Percentiles rank a stretch among this genome's conserved stretches.
Conservation (phyloP, 148 eudicot species). For the Cornus florida region DNA sequence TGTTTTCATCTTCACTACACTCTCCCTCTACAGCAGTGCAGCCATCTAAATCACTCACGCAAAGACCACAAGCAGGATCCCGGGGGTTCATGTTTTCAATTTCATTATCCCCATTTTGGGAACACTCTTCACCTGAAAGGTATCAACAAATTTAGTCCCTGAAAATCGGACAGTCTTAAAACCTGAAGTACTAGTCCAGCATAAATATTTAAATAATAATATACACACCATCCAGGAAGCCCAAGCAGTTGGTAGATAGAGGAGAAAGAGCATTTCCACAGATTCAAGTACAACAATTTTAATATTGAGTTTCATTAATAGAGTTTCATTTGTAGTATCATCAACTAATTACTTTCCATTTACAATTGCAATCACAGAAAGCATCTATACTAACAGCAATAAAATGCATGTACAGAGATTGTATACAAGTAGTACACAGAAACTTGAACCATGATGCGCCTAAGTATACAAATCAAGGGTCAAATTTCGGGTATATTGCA, state of each 20-base stretch:
- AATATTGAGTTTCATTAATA: constrained; percentile 16
- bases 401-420: constrained; percentile 18
- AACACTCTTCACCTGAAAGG: constrained; percentile 58
- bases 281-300: constrained; percentile 21
- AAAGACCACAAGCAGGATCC: constrained; percentile 23
- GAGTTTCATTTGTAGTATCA: neutral
- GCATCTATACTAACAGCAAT: constrained; percentile 4
- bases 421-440: constrained; percentile 23
- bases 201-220: neutral
- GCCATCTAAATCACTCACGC: constrained; percentile 18
- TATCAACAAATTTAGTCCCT: constrained; percentile 23
- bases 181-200: neutral
- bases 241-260: neutral
- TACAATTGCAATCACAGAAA: neutral
- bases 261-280: neutral
- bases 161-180: constrained; percentile 5
- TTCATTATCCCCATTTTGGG: constrained; percentile 31
- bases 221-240: neutral
- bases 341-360: constrained; percentile 1
- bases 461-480: neutral
- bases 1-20: constrained; percentile 59
- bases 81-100: constrained; percentile 22
- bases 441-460: constrained; percentile 14
- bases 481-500: neutral
- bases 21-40: constrained; percentile 31